phyloP scores from a whole-genome alignment of 345 rosid species.

The Salix udensis region DNA sequence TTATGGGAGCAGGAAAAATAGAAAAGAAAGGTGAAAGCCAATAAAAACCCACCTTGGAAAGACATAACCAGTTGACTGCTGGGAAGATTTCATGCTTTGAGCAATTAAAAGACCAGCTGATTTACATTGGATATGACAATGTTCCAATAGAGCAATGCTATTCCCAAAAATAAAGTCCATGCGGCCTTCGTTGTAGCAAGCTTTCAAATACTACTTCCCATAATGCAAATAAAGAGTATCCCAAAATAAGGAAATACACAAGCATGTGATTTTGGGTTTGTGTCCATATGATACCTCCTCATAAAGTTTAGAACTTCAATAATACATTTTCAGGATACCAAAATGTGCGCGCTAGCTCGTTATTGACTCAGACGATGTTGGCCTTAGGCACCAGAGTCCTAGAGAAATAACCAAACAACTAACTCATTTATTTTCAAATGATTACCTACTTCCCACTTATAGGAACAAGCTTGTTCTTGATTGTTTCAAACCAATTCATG shows the following conservation, averaged over 20 bases:
- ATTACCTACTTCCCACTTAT: neutral
- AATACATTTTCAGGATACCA: neutral
- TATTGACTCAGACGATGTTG: neutral
- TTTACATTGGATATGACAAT: slow-evolving; percentile 95
- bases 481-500: neutral
- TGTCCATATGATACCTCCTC: neutral
- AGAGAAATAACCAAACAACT: neutral
- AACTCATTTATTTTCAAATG: neutral
- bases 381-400: neutral
- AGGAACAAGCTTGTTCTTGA: neutral
- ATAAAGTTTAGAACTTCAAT: neutral
- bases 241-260: slow-evolving; percentile 33
- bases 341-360: neutral
- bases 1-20: neutral
- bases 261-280: neutral
- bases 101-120: slow-evolving; percentile 82
- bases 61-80: slow-evolving; percentile 85
- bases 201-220: slow-evolving; percentile 85
- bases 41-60: slow-evolving; percentile 59
- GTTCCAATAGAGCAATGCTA: slow-evolving; percentile 88
- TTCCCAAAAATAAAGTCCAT: slow-evolving; percentile 97
- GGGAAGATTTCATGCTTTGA: slow-evolving; percentile 93
- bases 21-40: neutral
- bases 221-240: slow-evolving; percentile 90
- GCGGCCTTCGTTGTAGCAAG: slow-evolving; percentile 87